Evolutionary conservation across 768 basidiomycete genomes (phyloP).

Genomic region (Tulasnella calospora): DNA sequence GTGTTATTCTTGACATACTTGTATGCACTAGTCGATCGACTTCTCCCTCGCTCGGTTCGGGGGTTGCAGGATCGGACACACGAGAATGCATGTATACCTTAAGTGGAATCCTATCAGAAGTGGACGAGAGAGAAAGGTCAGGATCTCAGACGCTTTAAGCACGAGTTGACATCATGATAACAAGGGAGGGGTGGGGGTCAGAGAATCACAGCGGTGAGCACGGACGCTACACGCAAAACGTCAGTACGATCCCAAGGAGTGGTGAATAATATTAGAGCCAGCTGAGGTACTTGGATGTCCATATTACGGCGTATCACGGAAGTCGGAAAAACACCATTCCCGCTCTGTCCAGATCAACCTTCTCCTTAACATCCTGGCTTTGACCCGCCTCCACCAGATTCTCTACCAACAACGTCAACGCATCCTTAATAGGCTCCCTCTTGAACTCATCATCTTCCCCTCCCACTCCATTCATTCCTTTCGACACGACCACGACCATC

Average conservation of each 20-base stretch:
- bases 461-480: no score
- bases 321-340: conserved; percentile 68
- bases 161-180: neutral
- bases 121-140: no score
- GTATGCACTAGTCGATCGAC: no score
- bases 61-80: no score
- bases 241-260: neutral
- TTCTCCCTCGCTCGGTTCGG: no score
- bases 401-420: conserved; percentile 50
- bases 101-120: no score
- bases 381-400: conserved; percentile 50
- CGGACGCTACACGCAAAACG: neutral
- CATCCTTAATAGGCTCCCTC: conserved; percentile 42
- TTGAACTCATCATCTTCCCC: conserved; percentile 39
- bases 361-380: conserved; percentile 53
- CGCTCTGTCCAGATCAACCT: conserved; percentile 52
- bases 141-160: no score
- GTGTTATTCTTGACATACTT: no score
- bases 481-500: conserved; percentile 38
- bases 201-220: neutral
- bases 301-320: conserved; percentile 37
- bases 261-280: no score
- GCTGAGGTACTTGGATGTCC: no score
- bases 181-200: neutral
- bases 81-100: no score